phyloP scores from a whole-genome alignment of 73 alveolate species.

The Tetrahymena elliotti region DNA sequence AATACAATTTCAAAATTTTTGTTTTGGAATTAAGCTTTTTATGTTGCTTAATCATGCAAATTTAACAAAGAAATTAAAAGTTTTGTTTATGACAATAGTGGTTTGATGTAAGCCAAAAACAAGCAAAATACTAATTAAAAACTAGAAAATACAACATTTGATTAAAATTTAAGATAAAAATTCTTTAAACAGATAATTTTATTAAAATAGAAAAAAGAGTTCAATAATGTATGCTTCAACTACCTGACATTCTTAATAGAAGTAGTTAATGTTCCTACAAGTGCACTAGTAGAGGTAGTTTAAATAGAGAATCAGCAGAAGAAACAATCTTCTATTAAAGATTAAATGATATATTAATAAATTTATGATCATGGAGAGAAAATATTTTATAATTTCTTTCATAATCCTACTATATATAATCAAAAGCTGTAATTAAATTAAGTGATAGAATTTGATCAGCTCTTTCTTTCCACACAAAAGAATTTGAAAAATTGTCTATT shows the following conservation, averaged over 20 bases:
- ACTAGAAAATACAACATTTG: not conserved
- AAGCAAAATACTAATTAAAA: no score
- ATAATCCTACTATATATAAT: not conserved
- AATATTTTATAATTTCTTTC: not conserved
- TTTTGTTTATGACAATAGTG: no score
- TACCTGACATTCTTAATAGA: not conserved
- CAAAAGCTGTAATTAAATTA: not conserved
- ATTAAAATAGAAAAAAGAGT: not conserved
- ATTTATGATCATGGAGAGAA: not conserved
- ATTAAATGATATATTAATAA: not conserved
- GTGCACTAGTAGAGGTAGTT: not conserved
- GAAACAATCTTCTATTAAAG: not conserved
- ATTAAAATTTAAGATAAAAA: no score
- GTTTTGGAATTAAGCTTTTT: no score
- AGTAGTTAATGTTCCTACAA: not conserved
- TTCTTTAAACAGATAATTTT: not conserved
- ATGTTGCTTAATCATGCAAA: no score
- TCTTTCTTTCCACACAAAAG: not conserved
- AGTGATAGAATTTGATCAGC: not conserved
- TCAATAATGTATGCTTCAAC: not conserved
- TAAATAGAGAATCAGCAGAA: not conserved
- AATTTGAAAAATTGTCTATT: not conserved
- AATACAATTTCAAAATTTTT: no score
- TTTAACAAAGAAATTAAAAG: no score
- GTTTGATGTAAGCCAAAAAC: no score